Conservation (phyloP, 305 asterid genomes). For the Fraxinus nigra region DNA sequence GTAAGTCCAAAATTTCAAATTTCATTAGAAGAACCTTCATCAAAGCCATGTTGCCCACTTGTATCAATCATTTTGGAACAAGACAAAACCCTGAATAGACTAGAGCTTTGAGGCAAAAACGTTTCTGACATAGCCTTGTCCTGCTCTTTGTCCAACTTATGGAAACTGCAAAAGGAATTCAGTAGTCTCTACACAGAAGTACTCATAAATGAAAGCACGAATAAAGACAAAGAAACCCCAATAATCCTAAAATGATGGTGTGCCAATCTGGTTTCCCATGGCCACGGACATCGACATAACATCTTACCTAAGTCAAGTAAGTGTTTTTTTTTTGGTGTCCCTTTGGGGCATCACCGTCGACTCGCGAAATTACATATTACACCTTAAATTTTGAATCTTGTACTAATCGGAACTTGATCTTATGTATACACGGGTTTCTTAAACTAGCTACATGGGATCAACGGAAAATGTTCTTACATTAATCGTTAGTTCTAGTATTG, state of each 20-base stretch:
- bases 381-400: neutral
- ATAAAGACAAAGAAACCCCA: slow-evolving; percentile 22
- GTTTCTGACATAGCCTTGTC: slow-evolving; percentile 10
- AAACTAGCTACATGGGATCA: no score
- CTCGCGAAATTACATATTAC: neutral
- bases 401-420: no score
- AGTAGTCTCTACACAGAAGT: neutral
- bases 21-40: neutral
- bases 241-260: slow-evolving; percentile 19
- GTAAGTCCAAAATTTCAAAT: neutral
- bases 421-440: no score
- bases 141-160: slow-evolving; percentile 12
- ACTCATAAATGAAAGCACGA: slow-evolving; percentile 3
- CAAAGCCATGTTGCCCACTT: neutral
- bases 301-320: neutral
- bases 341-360: neutral
- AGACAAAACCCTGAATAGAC: slow-evolving; percentile 18
- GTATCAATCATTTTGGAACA: neutral
- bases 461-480: no score
- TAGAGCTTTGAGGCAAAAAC: slow-evolving; percentile 9
- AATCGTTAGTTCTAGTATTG: no score
- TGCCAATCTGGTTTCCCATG: neutral
- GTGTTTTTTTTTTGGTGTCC: neutral
- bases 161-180: slow-evolving; percentile 24
- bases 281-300: neutral